Percentiles rank a stretch among this genome's conserved stretches.
phyloP scores from a whole-genome alignment of 352 stramenopile genomes.

The Phytophthora litchii region DNA sequence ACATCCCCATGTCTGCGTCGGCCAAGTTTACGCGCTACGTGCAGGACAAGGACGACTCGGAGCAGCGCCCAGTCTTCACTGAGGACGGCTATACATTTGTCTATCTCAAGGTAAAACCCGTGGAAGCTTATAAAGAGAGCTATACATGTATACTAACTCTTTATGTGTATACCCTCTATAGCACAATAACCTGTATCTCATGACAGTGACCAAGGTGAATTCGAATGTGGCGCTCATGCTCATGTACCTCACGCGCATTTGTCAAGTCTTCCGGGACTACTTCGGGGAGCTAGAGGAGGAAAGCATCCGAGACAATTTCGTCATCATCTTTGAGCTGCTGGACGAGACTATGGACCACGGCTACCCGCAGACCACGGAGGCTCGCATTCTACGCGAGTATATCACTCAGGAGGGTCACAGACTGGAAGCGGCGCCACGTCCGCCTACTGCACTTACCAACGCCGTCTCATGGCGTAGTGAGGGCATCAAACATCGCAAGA shows the following conservation, averaged over 20 bases:
- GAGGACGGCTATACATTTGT: constrained; percentile 94
- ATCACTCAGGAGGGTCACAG: constrained; percentile 98
- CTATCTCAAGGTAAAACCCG: constrained; percentile 88
- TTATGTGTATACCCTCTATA: constrained; percentile 29
- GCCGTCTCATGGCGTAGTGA: constrained; percentile 99
- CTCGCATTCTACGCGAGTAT: constrained; percentile 92
- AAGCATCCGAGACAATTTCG: constrained; percentile 99
- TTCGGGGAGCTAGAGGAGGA: constrained; percentile 99
- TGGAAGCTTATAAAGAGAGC: background rate
- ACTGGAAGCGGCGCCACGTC: constrained; percentile 92
- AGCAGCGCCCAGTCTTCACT: constrained; percentile 95
- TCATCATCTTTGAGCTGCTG: constrained; percentile 99
- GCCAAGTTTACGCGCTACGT: constrained; percentile 93
- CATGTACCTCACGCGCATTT: constrained; percentile 93
- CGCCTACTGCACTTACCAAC: constrained; percentile 97
- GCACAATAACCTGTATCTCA: constrained; percentile 99
- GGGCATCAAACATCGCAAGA: constrained; percentile 99
- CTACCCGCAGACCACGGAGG: constrained; percentile 95
- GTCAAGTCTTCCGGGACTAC: constrained; percentile 99
- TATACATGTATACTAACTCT: constrained; percentile 22
- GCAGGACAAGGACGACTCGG: constrained; percentile 94
- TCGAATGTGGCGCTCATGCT: constrained; percentile 97
- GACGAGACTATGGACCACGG: constrained; percentile 99
- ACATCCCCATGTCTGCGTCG: constrained; percentile 95
- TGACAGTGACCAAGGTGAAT: constrained; percentile 99